Percentiles rank a stretch among this genome's conserved stretches.
Evolutionary conservation across 164 flowering plant species (phyloP).

Genomic region (Umbellularia californica): DNA sequence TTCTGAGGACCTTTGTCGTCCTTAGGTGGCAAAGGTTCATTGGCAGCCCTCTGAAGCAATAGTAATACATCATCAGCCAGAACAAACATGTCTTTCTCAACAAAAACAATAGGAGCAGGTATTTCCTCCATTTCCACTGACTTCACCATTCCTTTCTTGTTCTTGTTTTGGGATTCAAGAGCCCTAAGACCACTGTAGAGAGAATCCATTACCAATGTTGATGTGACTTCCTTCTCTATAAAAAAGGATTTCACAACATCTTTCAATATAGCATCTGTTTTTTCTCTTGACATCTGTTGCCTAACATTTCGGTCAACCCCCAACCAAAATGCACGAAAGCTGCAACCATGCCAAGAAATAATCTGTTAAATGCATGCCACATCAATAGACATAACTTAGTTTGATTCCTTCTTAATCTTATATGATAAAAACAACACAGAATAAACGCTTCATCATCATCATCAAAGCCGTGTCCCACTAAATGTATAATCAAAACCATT

Average conservation of each 20-base stretch:
- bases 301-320: conserved; percentile 68
- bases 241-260: conserved; percentile 84
- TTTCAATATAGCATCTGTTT: conserved; percentile 72
- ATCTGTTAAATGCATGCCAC: neutral
- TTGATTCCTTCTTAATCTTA: neutral
- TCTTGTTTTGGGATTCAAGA: conserved; percentile 65
- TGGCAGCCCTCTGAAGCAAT: conserved; percentile 78
- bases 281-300: conserved; percentile 84
- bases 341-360: conserved; percentile 48
- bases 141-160: conserved; percentile 37
- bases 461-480: no score
- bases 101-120: conserved; percentile 65
- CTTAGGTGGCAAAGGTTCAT: conserved; percentile 91
- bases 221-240: conserved; percentile 94
- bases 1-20: conserved; percentile 96
- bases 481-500: no score
- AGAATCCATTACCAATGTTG: conserved; percentile 98
- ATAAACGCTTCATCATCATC: neutral
- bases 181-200: conserved; percentile 93
- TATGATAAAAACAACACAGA: neutral
- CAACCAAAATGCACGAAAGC: conserved; percentile 85
- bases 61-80: conserved; percentile 81
- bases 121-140: conserved; percentile 53
- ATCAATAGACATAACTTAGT: neutral
- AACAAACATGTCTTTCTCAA: conserved; percentile 82